Evolutionary conservation across 1,284 basidiomycete species (phyloP).

Genomic region (Chalciporus sp.): DNA sequence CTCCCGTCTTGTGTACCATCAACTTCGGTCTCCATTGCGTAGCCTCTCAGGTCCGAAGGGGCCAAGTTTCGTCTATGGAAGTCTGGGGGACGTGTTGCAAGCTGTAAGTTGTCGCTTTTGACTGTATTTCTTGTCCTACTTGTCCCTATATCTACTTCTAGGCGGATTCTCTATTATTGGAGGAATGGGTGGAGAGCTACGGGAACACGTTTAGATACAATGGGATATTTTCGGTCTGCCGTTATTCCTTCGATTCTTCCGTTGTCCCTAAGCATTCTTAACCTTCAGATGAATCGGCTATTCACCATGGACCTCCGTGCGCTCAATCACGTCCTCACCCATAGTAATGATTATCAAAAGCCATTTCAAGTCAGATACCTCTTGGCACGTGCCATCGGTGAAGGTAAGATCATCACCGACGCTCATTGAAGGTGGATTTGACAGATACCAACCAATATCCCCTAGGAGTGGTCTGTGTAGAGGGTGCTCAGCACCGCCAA

Average conservation of each 20-base stretch:
- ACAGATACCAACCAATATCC: neutral
- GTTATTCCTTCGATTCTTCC: neutral
- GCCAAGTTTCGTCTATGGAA: no score
- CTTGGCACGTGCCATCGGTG: constrained; percentile 31
- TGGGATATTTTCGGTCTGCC: neutral
- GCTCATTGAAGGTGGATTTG: neutral
- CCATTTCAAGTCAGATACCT: constrained; percentile 24
- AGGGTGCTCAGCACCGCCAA: constrained; percentile 31
- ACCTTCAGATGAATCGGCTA: constrained; percentile 22
- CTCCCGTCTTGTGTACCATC: no score
- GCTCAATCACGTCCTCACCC: constrained; percentile 41
- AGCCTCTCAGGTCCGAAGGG: no score
- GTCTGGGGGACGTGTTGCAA: no score
- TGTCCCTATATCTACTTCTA: no score
- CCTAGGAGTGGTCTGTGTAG: constrained; percentile 24
- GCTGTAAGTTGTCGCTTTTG: no score
- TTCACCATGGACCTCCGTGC: constrained; percentile 40
- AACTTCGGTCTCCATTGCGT: no score
- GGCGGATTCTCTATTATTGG: no score
- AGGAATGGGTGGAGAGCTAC: no score
- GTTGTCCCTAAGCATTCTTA: neutral
- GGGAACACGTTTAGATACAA: neutral
- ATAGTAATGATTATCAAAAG: constrained; percentile 40
- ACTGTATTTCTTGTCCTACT: no score
- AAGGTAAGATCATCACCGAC: constrained; percentile 20